A percentile compares a stretch with the other conserved stretches of the same genome.
phyloP scores from a whole-genome alignment of 441 rosid genomes.

The Populus hybrid region DNA sequence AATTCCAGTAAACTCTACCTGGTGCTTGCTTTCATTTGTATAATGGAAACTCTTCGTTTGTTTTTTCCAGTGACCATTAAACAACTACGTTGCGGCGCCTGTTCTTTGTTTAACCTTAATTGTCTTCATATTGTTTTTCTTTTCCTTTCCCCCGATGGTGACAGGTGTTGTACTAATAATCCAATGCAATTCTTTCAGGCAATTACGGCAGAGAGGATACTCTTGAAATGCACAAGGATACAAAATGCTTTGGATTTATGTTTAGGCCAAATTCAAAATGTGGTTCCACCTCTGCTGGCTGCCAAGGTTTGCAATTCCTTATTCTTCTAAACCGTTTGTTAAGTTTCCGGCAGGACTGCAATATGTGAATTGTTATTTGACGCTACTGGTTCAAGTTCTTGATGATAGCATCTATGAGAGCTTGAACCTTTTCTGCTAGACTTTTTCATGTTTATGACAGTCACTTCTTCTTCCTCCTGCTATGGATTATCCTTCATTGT shows the following conservation, averaged over 20 bases:
- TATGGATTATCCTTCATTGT: neutral
- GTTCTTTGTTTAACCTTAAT: neutral
- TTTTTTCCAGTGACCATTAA: neutral
- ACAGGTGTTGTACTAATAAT: neutral
- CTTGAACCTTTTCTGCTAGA: neutral
- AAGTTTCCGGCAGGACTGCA: neutral
- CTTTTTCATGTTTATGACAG: neutral
- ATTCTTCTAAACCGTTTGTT: neutral
- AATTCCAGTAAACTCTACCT: slow-evolving; percentile 44
- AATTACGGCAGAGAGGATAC: slow-evolving; percentile 29
- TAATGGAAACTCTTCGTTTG: neutral
- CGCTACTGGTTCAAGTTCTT: neutral
- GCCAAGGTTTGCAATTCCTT: slow-evolving; percentile 31
- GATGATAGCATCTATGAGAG: neutral
- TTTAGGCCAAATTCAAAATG: slow-evolving; percentile 35
- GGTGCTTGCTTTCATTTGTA: slow-evolving; percentile 24
- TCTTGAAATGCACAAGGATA: slow-evolving; percentile 31
- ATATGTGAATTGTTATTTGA: neutral
- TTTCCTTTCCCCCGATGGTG: neutral
- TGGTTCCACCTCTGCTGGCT: slow-evolving; percentile 38
- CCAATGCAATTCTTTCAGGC: slow-evolving; percentile 28
- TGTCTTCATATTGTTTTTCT: neutral
- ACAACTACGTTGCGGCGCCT: neutral
- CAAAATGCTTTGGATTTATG: slow-evolving; percentile 21
- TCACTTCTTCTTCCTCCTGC: neutral